Conservation (phyloP, 129 eudicot genomes). For the Ambrosia artemisiifolia region DNA sequence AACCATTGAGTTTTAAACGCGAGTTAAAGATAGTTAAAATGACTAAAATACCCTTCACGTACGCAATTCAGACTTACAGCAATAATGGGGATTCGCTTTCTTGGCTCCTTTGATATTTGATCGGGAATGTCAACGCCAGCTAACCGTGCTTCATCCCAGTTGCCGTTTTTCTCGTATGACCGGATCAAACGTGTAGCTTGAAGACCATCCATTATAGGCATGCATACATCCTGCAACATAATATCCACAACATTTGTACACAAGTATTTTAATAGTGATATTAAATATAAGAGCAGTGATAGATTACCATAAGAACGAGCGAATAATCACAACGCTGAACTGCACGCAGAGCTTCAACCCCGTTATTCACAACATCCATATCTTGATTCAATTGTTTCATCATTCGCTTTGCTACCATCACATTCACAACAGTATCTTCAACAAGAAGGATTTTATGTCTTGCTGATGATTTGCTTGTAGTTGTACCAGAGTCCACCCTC, state of each 20-base stretch:
- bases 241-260: background rate
- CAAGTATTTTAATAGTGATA: background rate
- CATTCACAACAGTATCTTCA: conserved; percentile 81
- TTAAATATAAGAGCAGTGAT: background rate
- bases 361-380: conserved; percentile 80
- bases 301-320: conserved; percentile 74
- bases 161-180: conserved; percentile 74
- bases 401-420: conserved; percentile 78
- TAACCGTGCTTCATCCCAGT: conserved; percentile 74
- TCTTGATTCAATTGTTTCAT: conserved; percentile 84
- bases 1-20: conserved; percentile 14
- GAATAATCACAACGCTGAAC: conserved; percentile 56
- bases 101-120: conserved; percentile 15
- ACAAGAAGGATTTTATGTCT: conserved; percentile 89
- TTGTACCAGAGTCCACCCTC: conserved; percentile 26
- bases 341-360: conserved; percentile 91
- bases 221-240: conserved; percentile 77
- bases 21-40: conserved; percentile 2
- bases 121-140: conserved; percentile 61
- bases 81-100: conserved; percentile 51
- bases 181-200: conserved; percentile 90
- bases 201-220: conserved; percentile 99
- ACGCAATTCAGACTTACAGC: conserved; percentile 42
- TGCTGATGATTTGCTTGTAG: conserved; percentile 18
- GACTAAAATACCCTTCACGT: background rate